These are phyloP conservation scores for Xylaria sp. DNA, from an alignment of 2,329 filamentous ascomycete genomes.

Conservation along the genomic window DNA sequence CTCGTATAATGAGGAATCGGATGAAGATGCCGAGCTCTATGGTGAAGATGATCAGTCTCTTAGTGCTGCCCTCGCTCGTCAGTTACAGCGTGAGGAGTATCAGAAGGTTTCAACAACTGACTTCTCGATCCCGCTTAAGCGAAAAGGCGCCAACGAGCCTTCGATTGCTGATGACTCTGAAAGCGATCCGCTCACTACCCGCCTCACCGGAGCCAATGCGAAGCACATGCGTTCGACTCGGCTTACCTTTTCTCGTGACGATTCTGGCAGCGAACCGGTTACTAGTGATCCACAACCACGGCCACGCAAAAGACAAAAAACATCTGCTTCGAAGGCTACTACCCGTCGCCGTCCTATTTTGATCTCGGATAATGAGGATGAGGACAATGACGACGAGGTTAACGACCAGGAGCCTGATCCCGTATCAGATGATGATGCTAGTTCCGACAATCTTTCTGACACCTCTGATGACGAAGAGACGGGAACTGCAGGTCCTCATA, in stretches of 20 bases:
- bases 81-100: conserved; percentile 34
- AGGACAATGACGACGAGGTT: neutral
- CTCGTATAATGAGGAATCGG: conserved; percentile 47
- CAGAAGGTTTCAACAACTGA: conserved; percentile 11
- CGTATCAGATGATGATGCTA: conserved; percentile 2
- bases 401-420: neutral
- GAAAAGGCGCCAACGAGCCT: neutral
- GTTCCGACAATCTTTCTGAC: neutral
- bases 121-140: conserved; percentile 12
- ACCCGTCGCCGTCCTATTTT: neutral
- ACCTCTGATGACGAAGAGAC: neutral
- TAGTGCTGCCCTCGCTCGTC: conserved; percentile 25
- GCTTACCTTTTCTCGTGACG: neutral
- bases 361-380: neutral
- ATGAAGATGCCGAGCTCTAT: conserved; percentile 43
- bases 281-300: neutral
- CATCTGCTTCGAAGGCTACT: conserved; percentile 21
- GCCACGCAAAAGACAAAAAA: conserved; percentile 28
- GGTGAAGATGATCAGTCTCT: conserved; percentile 41
- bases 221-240: conserved; percentile 5
- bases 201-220: neutral
- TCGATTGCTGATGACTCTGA: conserved; percentile 17
- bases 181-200: neutral
- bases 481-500: neutral
- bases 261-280: neutral